Percentiles rank a stretch among this genome's conserved stretches.
These are phyloP conservation scores for Coccinonectria pachysandricola DNA, from an alignment of 2,329 filamentous ascomycete species.

Conservation along the genomic window DNA sequence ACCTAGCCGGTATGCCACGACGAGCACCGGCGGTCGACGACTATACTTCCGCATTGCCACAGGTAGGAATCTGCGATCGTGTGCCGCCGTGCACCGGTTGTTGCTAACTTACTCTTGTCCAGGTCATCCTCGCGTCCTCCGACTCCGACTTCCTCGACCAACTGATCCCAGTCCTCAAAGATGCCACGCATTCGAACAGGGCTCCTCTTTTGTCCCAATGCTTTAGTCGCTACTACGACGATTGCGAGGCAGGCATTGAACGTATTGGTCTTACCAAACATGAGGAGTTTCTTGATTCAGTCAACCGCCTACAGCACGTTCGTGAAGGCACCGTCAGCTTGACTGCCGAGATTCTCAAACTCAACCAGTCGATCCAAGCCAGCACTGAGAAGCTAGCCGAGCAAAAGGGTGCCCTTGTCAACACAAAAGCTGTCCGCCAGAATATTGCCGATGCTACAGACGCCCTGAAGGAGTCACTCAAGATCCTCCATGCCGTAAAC, in stretches of 20 bases:
- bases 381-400: constrained; percentile 90
- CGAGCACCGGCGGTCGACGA: constrained; percentile 36
- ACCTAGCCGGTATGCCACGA: constrained; percentile 30
- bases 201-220: constrained; percentile 66
- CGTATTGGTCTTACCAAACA: constrained; percentile 90
- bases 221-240: constrained; percentile 61
- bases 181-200: constrained; percentile 68
- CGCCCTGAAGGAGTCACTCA: constrained; percentile 81
- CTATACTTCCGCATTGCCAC: constrained; percentile 35
- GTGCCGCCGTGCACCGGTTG: constrained; percentile 1
- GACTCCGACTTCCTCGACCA: constrained; percentile 94
- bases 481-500: constrained; percentile 86
- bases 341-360: constrained; percentile 79
- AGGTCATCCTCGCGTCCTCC: constrained; percentile 89
- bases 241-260: constrained; percentile 86
- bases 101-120: constrained; percentile 5
- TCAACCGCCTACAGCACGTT: constrained; percentile 87
- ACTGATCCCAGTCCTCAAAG: constrained; percentile 85
- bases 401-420: constrained; percentile 89
- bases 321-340: constrained; percentile 82
- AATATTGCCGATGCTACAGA: constrained; percentile 91
- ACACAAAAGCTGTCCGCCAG: constrained; percentile 82
- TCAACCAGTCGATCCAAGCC: constrained; percentile 90
- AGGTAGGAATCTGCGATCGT: constrained; percentile 24
- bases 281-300: constrained; percentile 88